phyloP scores from a whole-genome alignment of 345 rosid species.

The Gynandropsis gynandra region DNA sequence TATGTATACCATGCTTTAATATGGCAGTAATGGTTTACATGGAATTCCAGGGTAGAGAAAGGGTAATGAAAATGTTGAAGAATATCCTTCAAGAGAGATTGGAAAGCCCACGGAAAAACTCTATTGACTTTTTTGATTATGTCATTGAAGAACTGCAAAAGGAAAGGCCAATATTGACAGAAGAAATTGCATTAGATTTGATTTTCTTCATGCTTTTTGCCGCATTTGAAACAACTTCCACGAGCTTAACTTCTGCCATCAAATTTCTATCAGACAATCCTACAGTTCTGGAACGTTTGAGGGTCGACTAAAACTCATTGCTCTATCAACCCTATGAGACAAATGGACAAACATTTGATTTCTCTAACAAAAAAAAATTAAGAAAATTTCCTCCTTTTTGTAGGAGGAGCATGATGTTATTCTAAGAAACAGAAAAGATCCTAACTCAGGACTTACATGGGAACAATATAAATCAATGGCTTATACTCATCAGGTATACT shows the following conservation, averaged over 20 bases:
- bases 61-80: slow-evolving; percentile 76
- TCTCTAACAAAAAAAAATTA: slow-evolving; percentile 7
- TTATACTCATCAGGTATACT: slow-evolving; percentile 76
- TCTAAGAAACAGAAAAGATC: slow-evolving; percentile 45
- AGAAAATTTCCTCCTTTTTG: slow-evolving; percentile 17
- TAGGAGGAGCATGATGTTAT: slow-evolving; percentile 93
- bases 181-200: slow-evolving; percentile 77
- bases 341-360: background rate
- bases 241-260: slow-evolving; percentile 74
- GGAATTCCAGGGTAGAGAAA: slow-evolving; percentile 66
- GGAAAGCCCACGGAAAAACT: slow-evolving; percentile 38
- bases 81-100: slow-evolving; percentile 66
- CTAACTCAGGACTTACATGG: slow-evolving; percentile 72
- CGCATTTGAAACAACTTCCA: slow-evolving; percentile 95
- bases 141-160: slow-evolving; percentile 73
- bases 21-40: background rate
- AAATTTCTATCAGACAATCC: slow-evolving; percentile 72
- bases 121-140: slow-evolving; percentile 69
- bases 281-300: slow-evolving; percentile 53
- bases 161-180: slow-evolving; percentile 77
- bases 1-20: background rate
- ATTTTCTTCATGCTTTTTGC: slow-evolving; percentile 93
- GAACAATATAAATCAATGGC: slow-evolving; percentile 92
- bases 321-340: background rate
- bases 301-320: slow-evolving; percentile 33